These are phyloP conservation scores for Nannochloropsis salina DNA, from an alignment of 108 stramenopile species.

Conservation along the genomic window DNA sequence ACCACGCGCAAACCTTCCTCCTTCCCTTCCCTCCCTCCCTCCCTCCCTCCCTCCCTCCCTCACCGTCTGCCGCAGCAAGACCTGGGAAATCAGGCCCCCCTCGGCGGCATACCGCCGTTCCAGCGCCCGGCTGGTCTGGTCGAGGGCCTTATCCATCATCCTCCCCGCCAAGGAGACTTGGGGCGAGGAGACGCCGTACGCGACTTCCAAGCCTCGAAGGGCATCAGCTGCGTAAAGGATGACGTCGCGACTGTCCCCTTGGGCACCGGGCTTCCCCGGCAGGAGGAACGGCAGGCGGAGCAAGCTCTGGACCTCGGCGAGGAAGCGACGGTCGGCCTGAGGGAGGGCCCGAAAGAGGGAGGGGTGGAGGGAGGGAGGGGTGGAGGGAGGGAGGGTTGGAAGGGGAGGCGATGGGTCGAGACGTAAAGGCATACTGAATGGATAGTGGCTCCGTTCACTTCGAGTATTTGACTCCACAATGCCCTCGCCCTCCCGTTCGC, in stretches of 20 bases:
- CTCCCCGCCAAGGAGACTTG: neutral
- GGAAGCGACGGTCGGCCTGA: neutral
- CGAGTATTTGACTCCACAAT: no score
- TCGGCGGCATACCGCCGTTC: neutral
- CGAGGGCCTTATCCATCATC: neutral
- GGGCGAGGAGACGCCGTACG: neutral
- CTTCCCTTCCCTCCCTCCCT: neutral
- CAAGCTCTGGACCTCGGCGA: neutral
- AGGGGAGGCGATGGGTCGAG: no score
- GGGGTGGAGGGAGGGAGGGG: neutral
- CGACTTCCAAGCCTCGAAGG: neutral
- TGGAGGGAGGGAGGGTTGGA: neutral
- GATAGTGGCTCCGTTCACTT: no score
- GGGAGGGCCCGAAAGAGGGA: neutral
- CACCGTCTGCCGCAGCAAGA: conserved; percentile 17
- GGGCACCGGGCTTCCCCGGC: neutral
- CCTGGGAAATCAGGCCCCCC: neutral
- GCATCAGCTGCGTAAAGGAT: neutral
- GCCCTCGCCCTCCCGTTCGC: neutral
- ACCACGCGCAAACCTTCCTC: neutral
- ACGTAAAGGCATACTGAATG: no score
- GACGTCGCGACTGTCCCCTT: neutral
- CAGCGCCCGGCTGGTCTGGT: neutral
- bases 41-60: neutral
- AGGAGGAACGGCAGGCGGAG: neutral